Base-by-base conservation (phyloP, 1,139 yeast genomes). In the Eremothecium cymbalariae region DNA sequence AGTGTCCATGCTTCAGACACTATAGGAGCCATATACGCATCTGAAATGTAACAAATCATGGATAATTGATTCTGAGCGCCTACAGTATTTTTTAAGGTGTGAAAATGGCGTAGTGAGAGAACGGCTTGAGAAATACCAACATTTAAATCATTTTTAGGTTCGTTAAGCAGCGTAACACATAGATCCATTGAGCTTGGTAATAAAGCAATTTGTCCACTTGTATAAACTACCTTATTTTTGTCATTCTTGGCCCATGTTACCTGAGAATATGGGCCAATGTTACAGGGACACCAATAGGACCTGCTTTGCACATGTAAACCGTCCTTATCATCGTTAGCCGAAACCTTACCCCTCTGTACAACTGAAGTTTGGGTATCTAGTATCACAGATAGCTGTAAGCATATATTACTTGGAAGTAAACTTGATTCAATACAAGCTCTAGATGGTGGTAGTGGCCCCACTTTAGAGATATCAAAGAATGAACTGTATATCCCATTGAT, bases 231-330 rank as follows among this genome's bases (percentile, higher is more conserved):
- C 25, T 64, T 58, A 19, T 70, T 67, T 12, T 60, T 61, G 42
- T 62, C 65, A 19, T 50, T 41, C 6, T 55, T 55, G 36, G 67
- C 71, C 33, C 74, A 63, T 8, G 77, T 72, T 1, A 90, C 73
- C 57, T 90, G 98, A 0, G 98, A 88, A 55, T 90, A 90, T 0
- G 98, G 98, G 0, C 98, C 98, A 37, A 90, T 90, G 48, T 90
- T 90, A 30, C 94, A 93, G 0, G 98, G 98, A 0, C 96, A 96
- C 98, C 98, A 90, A 55, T 80, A 86, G 18, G 95, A 85, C 39
- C 90, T 67, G 1, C 97, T 85, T 48, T 90, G 85, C 4, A 90
- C 84, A 53, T 90, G 97, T 16, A 90, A 63, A 0, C 97, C 96
- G 26, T 62, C 62, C 45, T 76, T 75, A 13, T 40, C 39, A 0